Base-by-base conservation (phyloP, 768 basidiomycete genomes). In the Naganishia antarctica region DNA sequence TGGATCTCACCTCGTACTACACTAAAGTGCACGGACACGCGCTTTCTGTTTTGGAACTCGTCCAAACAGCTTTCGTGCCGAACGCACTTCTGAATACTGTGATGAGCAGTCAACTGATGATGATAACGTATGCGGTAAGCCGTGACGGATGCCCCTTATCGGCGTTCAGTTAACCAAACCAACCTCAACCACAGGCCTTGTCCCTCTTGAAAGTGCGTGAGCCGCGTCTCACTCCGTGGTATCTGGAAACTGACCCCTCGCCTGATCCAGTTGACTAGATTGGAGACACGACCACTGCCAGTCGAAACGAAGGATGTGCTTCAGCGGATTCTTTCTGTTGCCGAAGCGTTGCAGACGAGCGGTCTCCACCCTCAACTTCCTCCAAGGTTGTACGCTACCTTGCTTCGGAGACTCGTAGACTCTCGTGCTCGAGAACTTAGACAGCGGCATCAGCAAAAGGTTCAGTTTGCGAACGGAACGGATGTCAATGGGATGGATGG, bases 51-150 rank as follows among this genome's bases (percentile, higher is more conserved):
- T 65, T 92, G 18, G 84, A 86, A n/a, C 91, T 94, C 68, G 53
- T 57, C 13, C 53, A 57, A 57, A 57, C 25, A 21, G 82, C 87
- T 65, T 81, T 94, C 29, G 87, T 85, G 0, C 89, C 90, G 0
- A 80, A 81, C 25, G 91, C 89, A 1, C 87, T 81, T 70, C 79
- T 96, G 76, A 86, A 83, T 68, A 92, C 90, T 76, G 84, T 89
- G 0, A 89, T 91, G 4, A 93, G 97, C 76, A 88, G 89, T 4
- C 87, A 89, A 70, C 93, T 90, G 68, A 92, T 98, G 11, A 87
- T 89, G 80, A 85, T 84, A 45, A 88, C 88, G 18, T 96, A 98
- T 77, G 92, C 91, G 0, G 88, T 97, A 7, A 57, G 53, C 32
- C 50, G 13, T 31, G 15, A 16, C 50, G n/a, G 5, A 16, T 21